These are phyloP conservation scores for Purpureocillium takamizusanense DNA, from an alignment of 2,329 filamentous ascomycete genomes.

Conservation along the genomic window DNA sequence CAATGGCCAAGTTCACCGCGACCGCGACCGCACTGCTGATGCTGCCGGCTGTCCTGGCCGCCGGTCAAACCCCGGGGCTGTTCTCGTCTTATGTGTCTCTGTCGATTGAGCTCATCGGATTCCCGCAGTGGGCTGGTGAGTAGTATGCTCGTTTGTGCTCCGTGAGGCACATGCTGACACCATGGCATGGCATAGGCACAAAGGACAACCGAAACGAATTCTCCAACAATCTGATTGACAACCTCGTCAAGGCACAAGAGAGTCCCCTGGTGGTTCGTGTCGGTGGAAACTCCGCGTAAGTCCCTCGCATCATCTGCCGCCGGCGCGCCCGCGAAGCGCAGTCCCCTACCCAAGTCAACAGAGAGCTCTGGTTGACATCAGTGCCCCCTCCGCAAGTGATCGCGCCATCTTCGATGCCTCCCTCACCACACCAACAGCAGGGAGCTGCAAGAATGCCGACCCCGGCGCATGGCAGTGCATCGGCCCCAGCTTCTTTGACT, in stretches of 20 bases:
- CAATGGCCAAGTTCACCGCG: too few relatives aligned
- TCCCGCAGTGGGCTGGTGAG: slow-evolving; percentile 11
- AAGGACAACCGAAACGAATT: slow-evolving; percentile 7
- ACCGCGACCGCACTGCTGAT: too few relatives aligned
- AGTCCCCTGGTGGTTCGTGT: slow-evolving; percentile 9
- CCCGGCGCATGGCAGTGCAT: slow-evolving; percentile 13
- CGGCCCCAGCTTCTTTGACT: slow-evolving; percentile 14
- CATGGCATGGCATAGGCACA: slow-evolving; percentile 3
- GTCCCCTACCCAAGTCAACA: too few relatives aligned
- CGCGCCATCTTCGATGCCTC: slow-evolving; percentile 14
- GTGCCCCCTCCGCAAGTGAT: slow-evolving; percentile 5
- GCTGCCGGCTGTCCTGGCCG: too few relatives aligned
- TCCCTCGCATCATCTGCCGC: too few relatives aligned
- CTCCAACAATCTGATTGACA: slow-evolving; percentile 11
- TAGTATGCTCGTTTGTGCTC: slow-evolving; percentile 1
- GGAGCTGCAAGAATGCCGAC: slow-evolving; percentile 11
- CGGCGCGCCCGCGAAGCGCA: too few relatives aligned
- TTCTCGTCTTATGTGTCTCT: slow-evolving; percentile 10
- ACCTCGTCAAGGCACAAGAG: slow-evolving; percentile 9
- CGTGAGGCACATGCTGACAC: too few relatives aligned
- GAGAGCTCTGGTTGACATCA: not conserved
- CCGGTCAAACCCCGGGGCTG: not conserved
- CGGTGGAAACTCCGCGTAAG: slow-evolving; percentile 12
- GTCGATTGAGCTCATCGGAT: slow-evolving; percentile 12
- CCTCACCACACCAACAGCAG: slow-evolving; percentile 10